Base-by-base conservation (phyloP, 2,329 filamentous ascomycete species). In the Penicillium frequentans region DNA sequence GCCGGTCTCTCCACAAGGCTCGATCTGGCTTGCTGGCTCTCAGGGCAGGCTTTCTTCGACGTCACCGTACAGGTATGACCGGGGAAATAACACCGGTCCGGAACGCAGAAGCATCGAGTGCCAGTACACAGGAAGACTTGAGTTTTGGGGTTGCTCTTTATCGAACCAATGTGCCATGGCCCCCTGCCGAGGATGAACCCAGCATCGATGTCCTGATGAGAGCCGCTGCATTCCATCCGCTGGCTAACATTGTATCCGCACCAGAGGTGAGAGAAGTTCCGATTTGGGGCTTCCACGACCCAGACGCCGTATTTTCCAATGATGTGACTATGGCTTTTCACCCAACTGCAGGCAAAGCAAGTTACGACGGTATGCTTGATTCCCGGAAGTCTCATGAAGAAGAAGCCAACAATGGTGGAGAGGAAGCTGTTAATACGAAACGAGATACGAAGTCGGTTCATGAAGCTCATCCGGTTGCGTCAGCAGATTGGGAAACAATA, bases 11-110 rank as follows among this genome's bases (percentile, higher is more conserved):
- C 3, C 67, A 68, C 27, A 73, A 65, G 46, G 70, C 70, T 27
- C 65, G 69, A 19, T 72, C 69, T n/a, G 69, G 69, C 1, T 45
- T 75, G 10, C 49, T 65, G 14, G 68, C 70, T 3, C 55, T 75
- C 5, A 65, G 67, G 11, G 63, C 65, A 24, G 68, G 70, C 8
- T 46, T 74, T 14, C 57, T 61, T 13, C 62, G 61, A n/a, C 69
- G 60, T 23, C 51, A 64, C n/a, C 21, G 21, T 31, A 5, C n/a
- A 11, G 19, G 16, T 13, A 37, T 16, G 3, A 46, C 6, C 26
- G 5, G 11, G 10, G 50, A 39, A 0, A 29, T 37, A 13, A 24
- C 27, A 11, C 10, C 19, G 5, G 16, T 23, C 14, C 49, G 16
- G 1, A 8, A 24, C 5, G 10, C n/a, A 14, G 45, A 27, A 10